Evolutionary conservation across 2,329 filamentous ascomycete species (phyloP).

Genomic region (Penicillium brasilianum): DNA sequence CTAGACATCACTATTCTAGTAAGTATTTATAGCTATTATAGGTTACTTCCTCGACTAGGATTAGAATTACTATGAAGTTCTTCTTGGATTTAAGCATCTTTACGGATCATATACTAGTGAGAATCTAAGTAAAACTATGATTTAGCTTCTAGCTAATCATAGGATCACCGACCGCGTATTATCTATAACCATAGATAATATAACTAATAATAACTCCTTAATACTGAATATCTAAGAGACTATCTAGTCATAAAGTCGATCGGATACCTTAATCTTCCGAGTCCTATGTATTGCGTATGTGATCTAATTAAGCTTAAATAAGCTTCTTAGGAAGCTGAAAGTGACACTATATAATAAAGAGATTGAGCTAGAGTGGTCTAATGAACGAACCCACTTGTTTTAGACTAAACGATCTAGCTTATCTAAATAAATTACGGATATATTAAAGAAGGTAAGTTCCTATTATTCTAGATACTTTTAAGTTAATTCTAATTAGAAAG

Average conservation of each 20-base stretch:
- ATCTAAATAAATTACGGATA: not conserved
- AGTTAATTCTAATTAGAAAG: not conserved
- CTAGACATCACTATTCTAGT: constrained; percentile 1
- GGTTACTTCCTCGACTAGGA: constrained; percentile 8
- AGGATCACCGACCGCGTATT: constrained; percentile 3
- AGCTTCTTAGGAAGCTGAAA: constrained; percentile 19
- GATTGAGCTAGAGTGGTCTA: constrained; percentile 3
- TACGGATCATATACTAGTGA: not conserved
- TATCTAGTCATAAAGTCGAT: not conserved
- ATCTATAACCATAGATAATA: constrained; percentile 11
- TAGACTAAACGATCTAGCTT: not conserved
- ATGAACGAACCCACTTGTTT: not conserved
- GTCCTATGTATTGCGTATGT: constrained; percentile 3
- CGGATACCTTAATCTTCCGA: not conserved
- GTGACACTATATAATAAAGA: constrained; percentile 4
- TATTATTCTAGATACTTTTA: constrained; percentile 7
- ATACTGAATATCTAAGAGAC: constrained; percentile 5
- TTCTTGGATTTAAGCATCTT: constrained; percentile 12
- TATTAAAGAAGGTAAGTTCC: constrained; percentile 19
- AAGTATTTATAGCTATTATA: constrained; percentile 9
- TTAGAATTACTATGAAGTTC: constrained; percentile 10
- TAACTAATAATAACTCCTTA: constrained; percentile 10
- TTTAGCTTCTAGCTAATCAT: not conserved
- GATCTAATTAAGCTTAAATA: constrained; percentile 13
- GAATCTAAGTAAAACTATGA: constrained; percentile 4